phyloP scores from a whole-genome alignment of 352 stramenopile genomes.

The Globisporangium emineosum region DNA sequence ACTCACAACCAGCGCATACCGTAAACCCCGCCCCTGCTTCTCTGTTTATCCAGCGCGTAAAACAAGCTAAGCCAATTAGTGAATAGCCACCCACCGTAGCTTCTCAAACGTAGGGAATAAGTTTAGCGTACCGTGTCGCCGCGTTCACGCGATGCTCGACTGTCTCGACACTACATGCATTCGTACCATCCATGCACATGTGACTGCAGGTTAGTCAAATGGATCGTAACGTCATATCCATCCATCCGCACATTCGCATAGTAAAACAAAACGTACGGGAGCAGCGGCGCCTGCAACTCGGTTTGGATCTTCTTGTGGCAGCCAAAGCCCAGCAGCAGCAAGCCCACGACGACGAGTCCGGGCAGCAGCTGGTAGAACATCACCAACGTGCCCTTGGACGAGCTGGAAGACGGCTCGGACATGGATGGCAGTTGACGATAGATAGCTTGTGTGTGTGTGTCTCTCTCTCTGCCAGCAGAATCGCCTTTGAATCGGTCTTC shows the following conservation, averaged over 20 bases:
- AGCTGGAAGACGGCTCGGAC: not conserved
- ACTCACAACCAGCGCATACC: conserved; percentile 47
- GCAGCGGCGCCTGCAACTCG: conserved; percentile 48
- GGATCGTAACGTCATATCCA: not conserved
- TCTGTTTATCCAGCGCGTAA: too few relatives aligned
- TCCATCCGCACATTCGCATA: too few relatives aligned
- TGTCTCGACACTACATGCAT: conserved; percentile 33
- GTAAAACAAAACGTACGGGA: conserved; percentile 24
- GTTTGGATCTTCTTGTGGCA: conserved; percentile 40
- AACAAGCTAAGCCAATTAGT: conserved; percentile 1
- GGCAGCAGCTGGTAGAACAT: conserved; percentile 46
- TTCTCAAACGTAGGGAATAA: not conserved
- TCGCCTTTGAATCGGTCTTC: not conserved
- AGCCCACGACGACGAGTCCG: conserved; percentile 27
- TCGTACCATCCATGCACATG: not conserved
- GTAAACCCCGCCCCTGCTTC: conserved; percentile 55
- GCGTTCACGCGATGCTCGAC: conserved; percentile 67
- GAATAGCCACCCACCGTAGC: not conserved
- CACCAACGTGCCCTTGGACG: conserved; percentile 20
- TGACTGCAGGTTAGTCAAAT: not conserved
- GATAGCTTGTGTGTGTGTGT: not conserved
- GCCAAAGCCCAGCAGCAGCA: conserved; percentile 48
- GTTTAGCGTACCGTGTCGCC: conserved; percentile 29
- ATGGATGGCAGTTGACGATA: not conserved
- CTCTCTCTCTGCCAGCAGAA: not conserved